These are phyloP conservation scores for Cercophora sp. DNA, from an alignment of 495 filamentous ascomycete species.

Conservation along the genomic window DNA sequence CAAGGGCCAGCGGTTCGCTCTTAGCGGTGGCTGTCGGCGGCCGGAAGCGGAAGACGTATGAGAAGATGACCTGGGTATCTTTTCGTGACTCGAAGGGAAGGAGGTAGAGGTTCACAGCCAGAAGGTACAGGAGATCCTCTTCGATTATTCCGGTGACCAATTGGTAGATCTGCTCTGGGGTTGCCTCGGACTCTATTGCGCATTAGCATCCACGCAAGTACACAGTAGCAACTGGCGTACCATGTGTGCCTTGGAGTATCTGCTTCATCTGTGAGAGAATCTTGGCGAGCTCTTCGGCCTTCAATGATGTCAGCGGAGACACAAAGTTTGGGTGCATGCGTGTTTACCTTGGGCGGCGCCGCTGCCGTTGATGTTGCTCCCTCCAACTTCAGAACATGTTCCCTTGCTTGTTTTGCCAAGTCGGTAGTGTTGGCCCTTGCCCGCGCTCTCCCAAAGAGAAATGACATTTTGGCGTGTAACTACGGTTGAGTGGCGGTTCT, in stretches of 20 bases:
- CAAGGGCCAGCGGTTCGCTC: constrained; percentile 73
- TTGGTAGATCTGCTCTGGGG: constrained; percentile 77
- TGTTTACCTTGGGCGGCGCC: constrained; percentile 49
- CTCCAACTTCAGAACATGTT: constrained; percentile 52
- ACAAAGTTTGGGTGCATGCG: constrained; percentile 3
- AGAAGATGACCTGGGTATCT: constrained; percentile 86
- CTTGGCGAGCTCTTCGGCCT: constrained; percentile 60
- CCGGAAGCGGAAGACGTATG: constrained; percentile 79
- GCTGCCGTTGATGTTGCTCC: constrained; percentile 40
- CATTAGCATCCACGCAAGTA: neutral
- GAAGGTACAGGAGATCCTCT: constrained; percentile 79
- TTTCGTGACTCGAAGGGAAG: constrained; percentile 93
- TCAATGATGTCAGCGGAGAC: constrained; percentile 3
- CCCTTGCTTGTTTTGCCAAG: constrained; percentile 50
- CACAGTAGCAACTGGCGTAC: constrained; percentile 39
- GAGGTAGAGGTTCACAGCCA: constrained; percentile 72
- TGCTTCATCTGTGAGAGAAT: constrained; percentile 78
- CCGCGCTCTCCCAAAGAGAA: constrained; percentile 78
- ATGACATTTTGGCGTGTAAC: constrained; percentile 62
- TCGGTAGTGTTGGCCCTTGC: constrained; percentile 51
- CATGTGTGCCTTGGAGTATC: constrained; percentile 77
- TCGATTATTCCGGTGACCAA: constrained; percentile 76
- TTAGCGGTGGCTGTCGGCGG: constrained; percentile 52
- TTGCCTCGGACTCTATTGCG: constrained; percentile 70
- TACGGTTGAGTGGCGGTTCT: constrained; percentile 9